Base-by-base conservation (phyloP, 345 rosid species). In the Jatropha curcas region DNA sequence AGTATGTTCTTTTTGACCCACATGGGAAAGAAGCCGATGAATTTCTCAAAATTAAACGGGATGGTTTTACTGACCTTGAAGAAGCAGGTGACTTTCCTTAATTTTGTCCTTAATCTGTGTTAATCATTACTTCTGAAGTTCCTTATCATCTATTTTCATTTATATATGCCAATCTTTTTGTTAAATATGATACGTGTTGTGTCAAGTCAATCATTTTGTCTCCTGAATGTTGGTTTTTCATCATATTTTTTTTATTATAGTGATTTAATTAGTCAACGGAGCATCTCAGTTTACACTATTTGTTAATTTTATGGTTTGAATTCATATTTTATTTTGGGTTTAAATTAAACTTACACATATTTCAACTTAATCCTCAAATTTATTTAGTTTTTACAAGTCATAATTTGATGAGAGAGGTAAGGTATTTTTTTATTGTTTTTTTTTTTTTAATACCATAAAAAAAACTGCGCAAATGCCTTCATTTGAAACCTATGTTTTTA, bases 1-100 rank as follows among this genome's bases (percentile, higher is more conserved):
- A 95, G 77, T 95, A 89, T 80, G 88, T 88, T 46, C 80, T 95
- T 52, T 91, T 91, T 67, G 90, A 95, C 65, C 97, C 96, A 2
- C 74, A 78, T 55, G 83, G 82, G 16, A 88, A 86, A 68, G 87
- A 88, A 73, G 68, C 80, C 20, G 79, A 55, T 2, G 94, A 92
- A 81, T 82, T 70, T 60, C 75, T 86, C n/a, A 53, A 84, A 61
- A 51, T 57, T 60, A 81, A 43, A 34, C 68, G 25, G 17, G 73
- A 80, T 45, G 80, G 79, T 74, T 80, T 65, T 59, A 70, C 70
- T 71, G 76, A 77, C 41, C 77, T 58, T 4, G 93, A 86, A 76
- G 91, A 71, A 74, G 50, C 79, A 51, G 82, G 82, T 80, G 64
- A 14, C 76, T 53, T 41, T 63, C 51, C 35, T 17, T 55, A 43